Evolutionary conservation across 176 grass and related monocot genomes (phyloP), one percentile per base, ranked within the genome.

Genomic region (Carex littledalei): DNA sequence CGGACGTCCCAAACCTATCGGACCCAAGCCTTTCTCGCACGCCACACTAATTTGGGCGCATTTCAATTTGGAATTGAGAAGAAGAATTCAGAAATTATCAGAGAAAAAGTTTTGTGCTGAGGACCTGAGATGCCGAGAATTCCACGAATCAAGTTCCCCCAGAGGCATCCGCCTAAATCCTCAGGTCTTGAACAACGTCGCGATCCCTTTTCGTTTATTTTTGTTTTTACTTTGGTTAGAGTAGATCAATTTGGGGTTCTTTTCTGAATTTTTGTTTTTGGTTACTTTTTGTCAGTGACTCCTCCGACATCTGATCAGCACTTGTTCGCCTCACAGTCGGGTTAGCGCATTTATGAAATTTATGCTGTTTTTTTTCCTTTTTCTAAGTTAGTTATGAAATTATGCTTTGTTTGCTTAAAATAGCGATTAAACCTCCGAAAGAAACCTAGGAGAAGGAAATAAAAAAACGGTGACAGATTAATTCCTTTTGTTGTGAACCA

Each of bases 61-160:
- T 17, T 78, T 29, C 45, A 22, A 4, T 17, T 56, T 5, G 24
- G 29, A 78, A 78, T 56, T 56, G 6, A 14, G 74, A 26, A 57
- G 74, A 57, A 57, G 26, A 77, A 54, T n/a, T 41, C 47, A 0
- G 52, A 39, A 81, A 8, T 9, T 59, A 79, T 77, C 17, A 6
- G 47, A 11, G 37, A 77, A 61, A 20, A 20, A 2, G 16, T 24
- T 64, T 64, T 64, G 17, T 17, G 43, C 22, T 16, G 20, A 16
- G 64, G 5, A 7, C 34, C 15, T 52, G 62, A 83, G 18, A 83
- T 83, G 81, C 81, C 81, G 61, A 83, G 81, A 34, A 67, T 83
- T 69, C 81, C 81, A 17, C 61, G 61, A 31, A 83, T 83, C 62
- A 83, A 83, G 63, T 83, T 83, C 34, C 81, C 81, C 3, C 62